These are phyloP conservation scores for Lepidium aucheri DNA, from an alignment of 345 rosid species.

Conservation along the genomic window DNA sequence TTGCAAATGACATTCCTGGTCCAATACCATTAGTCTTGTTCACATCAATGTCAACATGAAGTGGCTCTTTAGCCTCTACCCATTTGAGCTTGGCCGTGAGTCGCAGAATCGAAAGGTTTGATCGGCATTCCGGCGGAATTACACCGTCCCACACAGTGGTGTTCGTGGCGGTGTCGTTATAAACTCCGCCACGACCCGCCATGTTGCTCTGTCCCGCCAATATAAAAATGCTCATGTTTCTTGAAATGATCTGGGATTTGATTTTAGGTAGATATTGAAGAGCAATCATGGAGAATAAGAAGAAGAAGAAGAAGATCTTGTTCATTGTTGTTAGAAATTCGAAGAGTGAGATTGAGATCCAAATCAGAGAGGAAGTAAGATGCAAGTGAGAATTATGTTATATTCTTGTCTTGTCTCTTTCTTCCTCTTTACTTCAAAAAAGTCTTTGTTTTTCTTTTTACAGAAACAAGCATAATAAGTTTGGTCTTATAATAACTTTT, in stretches of 20 bases:
- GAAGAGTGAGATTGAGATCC: slow-evolving; percentile 22
- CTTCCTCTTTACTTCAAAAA: neutral
- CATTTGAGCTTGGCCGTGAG: slow-evolving; percentile 45
- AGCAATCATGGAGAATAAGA: slow-evolving; percentile 13
- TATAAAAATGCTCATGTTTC: slow-evolving; percentile 40
- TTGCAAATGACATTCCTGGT: slow-evolving; percentile 75
- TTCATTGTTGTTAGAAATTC: neutral
- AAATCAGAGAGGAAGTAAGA: slow-evolving; percentile 8
- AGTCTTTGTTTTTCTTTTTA: neutral
- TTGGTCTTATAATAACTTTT: neutral
- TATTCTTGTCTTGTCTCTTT: slow-evolving; percentile 16
- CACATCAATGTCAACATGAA: slow-evolving; percentile 69
- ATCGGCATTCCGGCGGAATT: slow-evolving; percentile 49
- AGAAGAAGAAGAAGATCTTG: slow-evolving; percentile 22
- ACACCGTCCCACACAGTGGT: slow-evolving; percentile 56
- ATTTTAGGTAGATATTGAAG: slow-evolving; percentile 1
- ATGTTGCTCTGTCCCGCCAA: slow-evolving; percentile 93
- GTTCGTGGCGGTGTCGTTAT: slow-evolving; percentile 32
- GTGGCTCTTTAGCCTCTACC: slow-evolving; percentile 63
- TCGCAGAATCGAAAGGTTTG: slow-evolving; percentile 45
- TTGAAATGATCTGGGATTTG: slow-evolving; percentile 21
- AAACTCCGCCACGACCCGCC: slow-evolving; percentile 83
- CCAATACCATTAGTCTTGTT: slow-evolving; percentile 62
- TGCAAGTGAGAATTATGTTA: slow-evolving; percentile 12
- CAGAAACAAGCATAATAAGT: neutral